A percentile compares a stretch with the other conserved stretches of the same genome.
phyloP scores from a whole-genome alignment of 352 stramenopile species.

The Aphanomyces astaci region DNA sequence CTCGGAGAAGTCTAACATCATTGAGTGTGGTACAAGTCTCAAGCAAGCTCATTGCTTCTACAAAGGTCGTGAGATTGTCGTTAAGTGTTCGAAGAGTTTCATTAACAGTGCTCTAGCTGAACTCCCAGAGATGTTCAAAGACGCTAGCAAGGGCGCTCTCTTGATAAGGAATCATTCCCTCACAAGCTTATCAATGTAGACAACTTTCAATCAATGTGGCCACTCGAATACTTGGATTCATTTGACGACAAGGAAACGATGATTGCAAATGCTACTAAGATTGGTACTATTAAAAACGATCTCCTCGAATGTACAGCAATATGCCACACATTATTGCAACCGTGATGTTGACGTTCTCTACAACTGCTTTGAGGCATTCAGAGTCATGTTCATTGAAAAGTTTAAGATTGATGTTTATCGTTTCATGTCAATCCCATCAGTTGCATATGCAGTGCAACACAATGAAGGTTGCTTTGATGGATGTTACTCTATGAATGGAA shows the following conservation, averaged over 20 bases:
- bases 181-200: conserved; percentile 21
- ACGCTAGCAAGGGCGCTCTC: neutral
- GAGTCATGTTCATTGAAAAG: conserved; percentile 11
- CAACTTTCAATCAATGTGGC: conserved; percentile 19
- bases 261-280: conserved; percentile 19
- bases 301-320: conserved; percentile 18
- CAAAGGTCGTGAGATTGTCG: neutral
- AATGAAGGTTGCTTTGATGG: conserved; percentile 24
- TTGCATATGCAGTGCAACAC: conserved; percentile 15
- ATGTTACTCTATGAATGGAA: conserved; percentile 16
- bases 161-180: conserved; percentile 25
- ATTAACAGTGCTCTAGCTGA: neutral
- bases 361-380: conserved; percentile 19
- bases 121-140: conserved; percentile 23
- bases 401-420: conserved; percentile 24
- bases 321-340: conserved; percentile 24
- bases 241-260: conserved; percentile 20
- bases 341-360: conserved; percentile 23
- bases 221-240: conserved; percentile 8
- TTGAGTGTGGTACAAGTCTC: conserved; percentile 17
- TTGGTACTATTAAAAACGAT: conserved; percentile 19
- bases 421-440: conserved; percentile 18
- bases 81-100: conserved; percentile 23
- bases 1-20: conserved; percentile 14
- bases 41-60: conserved; percentile 22